Evolutionary conservation across 768 basidiomycete species (phyloP).

Genomic region (Tricholoma furcatifolium): DNA sequence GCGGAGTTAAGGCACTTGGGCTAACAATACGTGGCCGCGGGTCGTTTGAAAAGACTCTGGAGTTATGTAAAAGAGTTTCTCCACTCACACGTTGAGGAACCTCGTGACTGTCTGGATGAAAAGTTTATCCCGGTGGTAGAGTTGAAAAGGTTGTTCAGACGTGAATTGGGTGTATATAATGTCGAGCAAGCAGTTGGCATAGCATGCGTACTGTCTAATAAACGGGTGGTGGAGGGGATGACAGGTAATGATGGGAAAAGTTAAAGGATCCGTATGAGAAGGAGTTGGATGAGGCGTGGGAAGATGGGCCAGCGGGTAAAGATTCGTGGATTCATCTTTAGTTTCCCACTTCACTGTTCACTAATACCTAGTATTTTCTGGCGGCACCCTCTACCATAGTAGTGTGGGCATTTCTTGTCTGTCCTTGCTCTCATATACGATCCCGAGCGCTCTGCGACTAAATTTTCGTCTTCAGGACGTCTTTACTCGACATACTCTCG

Average conservation of each 20-base stretch:
- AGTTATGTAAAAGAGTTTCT: constrained; percentile 8
- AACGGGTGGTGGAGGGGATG: constrained; percentile 1
- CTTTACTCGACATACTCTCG: constrained; percentile 28
- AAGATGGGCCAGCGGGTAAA: constrained; percentile 31
- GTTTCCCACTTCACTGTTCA: constrained; percentile 25
- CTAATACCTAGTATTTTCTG: constrained; percentile 57
- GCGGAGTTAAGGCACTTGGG: constrained; percentile 9
- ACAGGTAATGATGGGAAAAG: constrained; percentile 19
- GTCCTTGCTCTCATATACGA: constrained; percentile 22
- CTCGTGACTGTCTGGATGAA: not conserved
- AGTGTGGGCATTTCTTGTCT: constrained; percentile 49
- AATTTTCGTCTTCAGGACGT: constrained; percentile 21
- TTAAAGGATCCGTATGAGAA: constrained; percentile 26
- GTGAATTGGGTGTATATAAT: not conserved
- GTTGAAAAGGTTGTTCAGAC: not conserved
- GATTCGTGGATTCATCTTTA: constrained; percentile 34
- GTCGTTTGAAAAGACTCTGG: not conserved
- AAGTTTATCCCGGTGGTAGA: not conserved
- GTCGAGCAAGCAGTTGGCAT: too few species aligned
- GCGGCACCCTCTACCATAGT: constrained; percentile 49
- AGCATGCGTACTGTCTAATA: not conserved
- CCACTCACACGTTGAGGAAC: constrained; percentile 5
- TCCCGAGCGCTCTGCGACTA: constrained; percentile 20
- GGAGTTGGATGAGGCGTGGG: constrained; percentile 30
- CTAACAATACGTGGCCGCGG: not conserved